Evolutionary conservation across 495 filamentous ascomycete species (phyloP), one percentile per base, ranked within the genome.

Genomic region (Bacidia gigantensis): DNA sequence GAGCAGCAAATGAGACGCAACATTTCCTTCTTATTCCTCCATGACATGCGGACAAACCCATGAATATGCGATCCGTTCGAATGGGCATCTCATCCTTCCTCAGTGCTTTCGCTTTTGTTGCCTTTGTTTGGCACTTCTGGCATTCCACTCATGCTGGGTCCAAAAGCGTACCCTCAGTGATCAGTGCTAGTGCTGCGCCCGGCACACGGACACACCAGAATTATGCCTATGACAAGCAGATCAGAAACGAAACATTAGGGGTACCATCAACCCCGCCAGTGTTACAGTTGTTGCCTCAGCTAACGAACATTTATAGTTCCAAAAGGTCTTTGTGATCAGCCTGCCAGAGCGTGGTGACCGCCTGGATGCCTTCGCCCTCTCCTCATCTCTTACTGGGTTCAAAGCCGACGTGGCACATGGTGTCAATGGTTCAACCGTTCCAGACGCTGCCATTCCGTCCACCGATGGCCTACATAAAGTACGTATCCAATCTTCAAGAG

Each of bases 271-370:
- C n/a, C 12, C 25, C 12, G 20, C 38, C 18, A 11, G 3, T 7
- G 1, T 21, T 11, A 11, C 3, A 22, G n/a, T 35, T 23, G 17
- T 32, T 38, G 26, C 23, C 40, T 12, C 20, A 21, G 3, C 23
- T 56, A 11, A 41, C 0, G n/a, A n/a, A 3, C 29, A 11, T n/a
- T 9, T 14, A 7, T 39, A 81, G 78, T 80, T 82, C 55, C 61
- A 74, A 46, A 69, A 76, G 50, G 67, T 84, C 22, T 75, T 78
- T 54, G 78, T 78, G 26, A 74, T 84, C 50, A 78, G 75, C 44
- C 64, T 84, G 26, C 74, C 75, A 3, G 66, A 68, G 20, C 70
- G 81, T 11, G 72, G 72, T 11, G 81, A 84, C 54, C 74, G 79
- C n/a, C 74, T 76, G 17, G 78, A 85, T 69, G 75, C 70, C 11